phyloP scores from a whole-genome alignment of 192 early-diverging fungal genomes.

The Dissophora ornata region DNA sequence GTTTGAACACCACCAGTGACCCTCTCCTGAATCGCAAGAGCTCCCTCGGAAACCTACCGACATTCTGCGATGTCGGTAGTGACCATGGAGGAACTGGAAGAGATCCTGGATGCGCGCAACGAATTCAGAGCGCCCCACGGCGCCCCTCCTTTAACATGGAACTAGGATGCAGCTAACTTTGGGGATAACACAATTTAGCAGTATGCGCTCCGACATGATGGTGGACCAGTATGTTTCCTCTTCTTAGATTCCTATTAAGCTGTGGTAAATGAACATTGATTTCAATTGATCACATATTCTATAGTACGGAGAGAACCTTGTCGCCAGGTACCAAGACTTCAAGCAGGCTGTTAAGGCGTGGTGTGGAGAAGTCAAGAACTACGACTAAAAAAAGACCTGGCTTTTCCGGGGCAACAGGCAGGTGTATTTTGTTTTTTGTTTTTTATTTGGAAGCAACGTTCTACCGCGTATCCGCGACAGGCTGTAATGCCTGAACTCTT shows the following conservation, averaged over 20 bases:
- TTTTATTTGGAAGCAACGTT: no score
- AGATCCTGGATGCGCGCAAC: constrained; percentile 47
- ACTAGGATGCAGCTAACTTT: constrained; percentile 19
- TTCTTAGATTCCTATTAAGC: not conserved
- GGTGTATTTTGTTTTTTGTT: no score
- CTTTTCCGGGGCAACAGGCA: constrained; percentile 25
- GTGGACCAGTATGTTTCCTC: not conserved
- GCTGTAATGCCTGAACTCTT: no score
- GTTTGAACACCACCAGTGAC: not conserved
- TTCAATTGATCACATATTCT: not conserved
- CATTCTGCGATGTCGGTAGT: no score
- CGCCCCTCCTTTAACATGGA: constrained; percentile 43
- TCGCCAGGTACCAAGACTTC: constrained; percentile 36
- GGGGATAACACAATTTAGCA: constrained; percentile 41
- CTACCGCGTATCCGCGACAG: no score
- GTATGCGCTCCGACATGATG: constrained; percentile 48
- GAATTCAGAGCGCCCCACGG: constrained; percentile 29
- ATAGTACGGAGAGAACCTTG: constrained; percentile 60
- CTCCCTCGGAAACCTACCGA: no score
- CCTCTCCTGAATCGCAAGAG: not conserved
- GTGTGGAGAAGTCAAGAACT: constrained; percentile 50
- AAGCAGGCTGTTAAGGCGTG: constrained; percentile 26
- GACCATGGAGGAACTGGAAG: not conserved
- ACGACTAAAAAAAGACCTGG: constrained; percentile 44
- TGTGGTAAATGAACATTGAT: no score